Conservation (phyloP, 441 rosid genomes). For the Hura crepitans region DNA sequence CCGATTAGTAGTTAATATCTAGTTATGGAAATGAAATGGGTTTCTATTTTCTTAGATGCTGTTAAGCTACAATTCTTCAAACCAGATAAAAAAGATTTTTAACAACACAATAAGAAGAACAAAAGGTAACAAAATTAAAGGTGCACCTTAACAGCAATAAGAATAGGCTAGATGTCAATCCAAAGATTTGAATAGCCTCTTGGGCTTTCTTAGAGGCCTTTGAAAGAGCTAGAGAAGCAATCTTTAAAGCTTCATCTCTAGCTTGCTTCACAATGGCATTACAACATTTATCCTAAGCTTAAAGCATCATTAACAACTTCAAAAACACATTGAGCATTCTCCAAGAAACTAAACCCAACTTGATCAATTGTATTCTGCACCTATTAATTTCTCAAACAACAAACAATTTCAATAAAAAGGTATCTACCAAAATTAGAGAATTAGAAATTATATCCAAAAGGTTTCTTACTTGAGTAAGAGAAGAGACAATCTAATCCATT, state of each 20-base stretch:
- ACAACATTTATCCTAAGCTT: conserved; percentile 73
- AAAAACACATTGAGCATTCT: conserved; percentile 51
- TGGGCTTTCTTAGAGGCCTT: conserved; percentile 83
- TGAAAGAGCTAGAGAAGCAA: conserved; percentile 74
- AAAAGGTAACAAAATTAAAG: not conserved
- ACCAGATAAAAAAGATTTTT: not conserved
- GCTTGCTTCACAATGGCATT: conserved; percentile 65
- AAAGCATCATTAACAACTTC: conserved; percentile 55
- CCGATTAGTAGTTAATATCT: not conserved
- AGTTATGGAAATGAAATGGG: not conserved
- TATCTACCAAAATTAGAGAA: not conserved
- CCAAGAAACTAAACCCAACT: conserved; percentile 55
- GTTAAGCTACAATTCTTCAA: not conserved
- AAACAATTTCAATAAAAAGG: conserved; percentile 13
- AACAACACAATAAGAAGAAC: not conserved
- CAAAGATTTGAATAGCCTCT: conserved; percentile 77
- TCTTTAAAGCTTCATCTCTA: conserved; percentile 65
- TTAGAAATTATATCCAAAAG: not conserved
- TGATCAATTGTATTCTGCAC: conserved; percentile 78
- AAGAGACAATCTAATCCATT: conserved; percentile 86
- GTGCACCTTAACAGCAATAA: conserved; percentile 68
- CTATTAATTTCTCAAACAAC: conserved; percentile 30
- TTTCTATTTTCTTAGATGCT: conserved; percentile 1
- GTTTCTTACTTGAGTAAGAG: conserved; percentile 58
- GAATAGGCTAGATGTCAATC: conserved; percentile 68